A percentile compares a stretch with the other conserved stretches of the same genome.
These are phyloP conservation scores for Penicillium sp. DNA, from an alignment of 2,329 filamentous ascomycete genomes.

Conservation along the genomic window DNA sequence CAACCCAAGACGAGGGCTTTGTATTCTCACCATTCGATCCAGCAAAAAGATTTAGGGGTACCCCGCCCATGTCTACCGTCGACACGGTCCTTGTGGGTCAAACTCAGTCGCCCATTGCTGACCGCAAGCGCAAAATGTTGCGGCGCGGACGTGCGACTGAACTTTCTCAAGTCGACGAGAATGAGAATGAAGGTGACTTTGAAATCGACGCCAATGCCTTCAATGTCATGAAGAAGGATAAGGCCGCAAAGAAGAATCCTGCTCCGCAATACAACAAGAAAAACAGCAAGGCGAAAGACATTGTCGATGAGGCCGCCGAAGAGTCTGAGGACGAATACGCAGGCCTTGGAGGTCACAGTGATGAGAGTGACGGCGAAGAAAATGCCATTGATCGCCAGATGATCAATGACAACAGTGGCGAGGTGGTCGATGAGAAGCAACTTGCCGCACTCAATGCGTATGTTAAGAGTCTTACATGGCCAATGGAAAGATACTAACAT, in stretches of 20 bases:
- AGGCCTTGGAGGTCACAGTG: slow-evolving; percentile 83
- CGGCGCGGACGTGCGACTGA: slow-evolving; percentile 48
- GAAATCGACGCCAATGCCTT: slow-evolving; percentile 59
- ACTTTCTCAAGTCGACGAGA: slow-evolving; percentile 49
- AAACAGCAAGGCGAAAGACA: slow-evolving; percentile 79
- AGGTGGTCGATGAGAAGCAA: slow-evolving; percentile 75
- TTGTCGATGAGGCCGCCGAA: slow-evolving; percentile 90
- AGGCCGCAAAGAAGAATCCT: slow-evolving; percentile 58
- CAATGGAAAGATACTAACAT: slow-evolving; percentile 24
- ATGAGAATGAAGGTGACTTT: slow-evolving; percentile 35
- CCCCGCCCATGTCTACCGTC: slow-evolving; percentile 64
- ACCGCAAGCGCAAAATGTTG: slow-evolving; percentile 58
- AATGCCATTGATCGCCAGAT: slow-evolving; percentile 78
- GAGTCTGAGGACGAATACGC: slow-evolving; percentile 99
- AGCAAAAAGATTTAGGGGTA: slow-evolving; percentile 61
- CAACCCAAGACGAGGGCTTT: slow-evolving; percentile 80
- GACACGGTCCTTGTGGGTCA: slow-evolving; percentile 64
- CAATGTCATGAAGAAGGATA: slow-evolving; percentile 68
- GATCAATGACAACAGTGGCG: slow-evolving; percentile 80
- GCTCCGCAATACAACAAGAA: slow-evolving; percentile 70
- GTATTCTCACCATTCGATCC: slow-evolving; percentile 70
- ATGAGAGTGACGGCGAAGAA: slow-evolving; percentile 77
- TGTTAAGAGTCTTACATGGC: slow-evolving; percentile 44
- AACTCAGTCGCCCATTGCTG: slow-evolving; percentile 64
- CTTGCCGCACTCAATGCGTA: slow-evolving; percentile 87